Conservation (phyloP, 305 asterid genomes). For the Fraxinus angustifolia region DNA sequence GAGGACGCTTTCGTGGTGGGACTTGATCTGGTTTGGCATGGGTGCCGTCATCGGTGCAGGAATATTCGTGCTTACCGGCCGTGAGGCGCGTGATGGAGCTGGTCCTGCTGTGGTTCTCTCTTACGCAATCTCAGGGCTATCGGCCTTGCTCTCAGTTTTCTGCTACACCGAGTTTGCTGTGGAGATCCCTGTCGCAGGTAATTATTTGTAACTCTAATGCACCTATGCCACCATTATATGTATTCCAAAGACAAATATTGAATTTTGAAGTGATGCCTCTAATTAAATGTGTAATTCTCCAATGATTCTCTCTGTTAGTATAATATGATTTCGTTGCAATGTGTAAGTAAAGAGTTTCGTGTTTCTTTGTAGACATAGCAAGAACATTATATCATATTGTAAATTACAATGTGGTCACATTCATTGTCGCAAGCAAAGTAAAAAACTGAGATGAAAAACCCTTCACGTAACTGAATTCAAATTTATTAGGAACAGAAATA, state of each 20-base stretch:
- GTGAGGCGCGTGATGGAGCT: slow-evolving; percentile 48
- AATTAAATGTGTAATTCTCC: not conserved
- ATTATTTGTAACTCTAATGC: not conserved
- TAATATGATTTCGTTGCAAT: not conserved
- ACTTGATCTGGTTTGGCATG: not conserved
- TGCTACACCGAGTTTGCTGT: slow-evolving; percentile 80
- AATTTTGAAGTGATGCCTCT: not conserved
- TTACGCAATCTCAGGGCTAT: slow-evolving; percentile 57
- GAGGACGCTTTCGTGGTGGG: slow-evolving; percentile 39
- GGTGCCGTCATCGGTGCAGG: not conserved
- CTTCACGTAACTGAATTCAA: not conserved
- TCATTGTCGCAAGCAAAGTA: not conserved
- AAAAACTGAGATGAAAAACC: not conserved
- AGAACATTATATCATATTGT: not conserved
- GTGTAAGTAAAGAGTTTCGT: not conserved
- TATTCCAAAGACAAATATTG: not conserved
- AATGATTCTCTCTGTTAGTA: not conserved
- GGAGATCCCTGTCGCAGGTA: slow-evolving; percentile 53
- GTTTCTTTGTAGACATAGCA: not conserved
- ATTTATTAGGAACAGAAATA: not conserved
- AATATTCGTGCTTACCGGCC: slow-evolving; percentile 27
- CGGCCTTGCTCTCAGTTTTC: slow-evolving; percentile 20
- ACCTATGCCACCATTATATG: not conserved
- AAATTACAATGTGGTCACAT: not conserved
- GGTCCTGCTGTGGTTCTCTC: slow-evolving; percentile 83